These are phyloP conservation scores for Salvia sclarea DNA, from an alignment of 305 asterid species.

Conservation along the genomic window DNA sequence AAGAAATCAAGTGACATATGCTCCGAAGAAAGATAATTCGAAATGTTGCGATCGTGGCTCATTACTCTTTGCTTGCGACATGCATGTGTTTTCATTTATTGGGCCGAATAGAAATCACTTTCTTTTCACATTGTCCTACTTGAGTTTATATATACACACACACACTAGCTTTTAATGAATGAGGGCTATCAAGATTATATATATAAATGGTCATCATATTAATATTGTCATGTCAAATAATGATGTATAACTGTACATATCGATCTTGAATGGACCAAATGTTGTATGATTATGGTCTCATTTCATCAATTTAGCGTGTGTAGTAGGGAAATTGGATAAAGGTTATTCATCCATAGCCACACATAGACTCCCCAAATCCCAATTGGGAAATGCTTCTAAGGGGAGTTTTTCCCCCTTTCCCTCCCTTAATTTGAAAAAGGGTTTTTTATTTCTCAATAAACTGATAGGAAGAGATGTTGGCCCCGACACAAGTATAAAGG, in stretches of 20 bases:
- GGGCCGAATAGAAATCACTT: conserved; percentile 3
- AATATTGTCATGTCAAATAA: neutral
- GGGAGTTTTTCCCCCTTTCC: neutral
- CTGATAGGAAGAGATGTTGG: neutral
- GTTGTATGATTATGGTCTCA: neutral
- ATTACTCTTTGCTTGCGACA: conserved; percentile 4
- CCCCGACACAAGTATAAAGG: too few species aligned
- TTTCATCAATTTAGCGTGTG: neutral
- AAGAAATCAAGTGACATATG: neutral
- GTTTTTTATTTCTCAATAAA: neutral
- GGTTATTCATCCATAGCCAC: neutral
- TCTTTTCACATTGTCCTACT: conserved; percentile 33
- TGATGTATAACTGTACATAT: conserved; percentile 1
- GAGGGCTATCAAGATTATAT: conserved; percentile 9
- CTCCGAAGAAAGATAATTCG: neutral
- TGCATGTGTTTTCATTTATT: conserved; percentile 46
- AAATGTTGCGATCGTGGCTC: conserved; percentile 33
- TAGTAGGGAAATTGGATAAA: conserved; percentile 4
- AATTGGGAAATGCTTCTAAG: conserved; percentile 14
- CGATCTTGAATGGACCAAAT: neutral
- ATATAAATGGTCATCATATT: too few species aligned
- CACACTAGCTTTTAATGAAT: too few species aligned
- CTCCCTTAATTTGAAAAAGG: neutral
- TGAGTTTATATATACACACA: neutral
- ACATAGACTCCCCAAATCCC: neutral